A percentile compares a stretch with the other conserved stretches of the same genome.
These are phyloP conservation scores for Fistulifera pelliculosa DNA, from an alignment of 108 stramenopile genomes.

Conservation along the genomic window DNA sequence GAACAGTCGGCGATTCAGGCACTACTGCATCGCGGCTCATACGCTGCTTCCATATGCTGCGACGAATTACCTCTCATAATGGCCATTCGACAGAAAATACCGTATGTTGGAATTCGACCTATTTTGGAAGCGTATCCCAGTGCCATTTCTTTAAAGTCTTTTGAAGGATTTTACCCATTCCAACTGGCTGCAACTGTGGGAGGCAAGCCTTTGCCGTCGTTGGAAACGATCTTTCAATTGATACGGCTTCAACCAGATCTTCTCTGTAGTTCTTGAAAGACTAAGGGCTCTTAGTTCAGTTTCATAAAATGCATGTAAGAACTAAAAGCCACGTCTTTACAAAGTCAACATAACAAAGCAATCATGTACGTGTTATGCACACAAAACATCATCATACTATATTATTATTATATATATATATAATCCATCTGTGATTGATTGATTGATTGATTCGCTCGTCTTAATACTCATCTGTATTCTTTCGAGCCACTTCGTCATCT, in stretches of 20 bases:
- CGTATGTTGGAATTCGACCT: constrained; percentile 28
- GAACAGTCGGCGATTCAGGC: constrained; percentile 18
- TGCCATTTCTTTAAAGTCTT: constrained; percentile 10
- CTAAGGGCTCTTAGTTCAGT: too few species aligned
- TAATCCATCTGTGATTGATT: too few species aligned
- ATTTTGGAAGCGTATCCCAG: constrained; percentile 4
- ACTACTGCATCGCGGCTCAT: constrained; percentile 13
- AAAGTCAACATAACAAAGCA: too few species aligned
- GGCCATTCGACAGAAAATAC: constrained; percentile 27
- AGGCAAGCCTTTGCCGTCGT: constrained; percentile 15
- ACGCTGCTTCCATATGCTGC: constrained; percentile 23
- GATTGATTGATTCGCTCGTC: too few species aligned
- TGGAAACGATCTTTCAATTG: constrained; percentile 23
- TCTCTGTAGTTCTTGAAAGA: not conserved
- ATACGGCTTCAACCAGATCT: constrained; percentile 14
- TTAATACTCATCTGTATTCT: too few species aligned
- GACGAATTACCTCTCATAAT: constrained; percentile 23
- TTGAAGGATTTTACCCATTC: constrained; percentile 32
- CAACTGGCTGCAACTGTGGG: constrained; percentile 26
- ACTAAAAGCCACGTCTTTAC: too few species aligned
- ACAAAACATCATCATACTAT: too few species aligned
- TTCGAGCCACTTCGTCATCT: too few species aligned
- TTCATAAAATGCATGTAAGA: too few species aligned
- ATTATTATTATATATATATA: too few species aligned
- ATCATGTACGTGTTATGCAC: too few species aligned